phyloP scores from a whole-genome alignment of 1,139 yeast genomes.

The Meyerozyma guilliermondii region DNA sequence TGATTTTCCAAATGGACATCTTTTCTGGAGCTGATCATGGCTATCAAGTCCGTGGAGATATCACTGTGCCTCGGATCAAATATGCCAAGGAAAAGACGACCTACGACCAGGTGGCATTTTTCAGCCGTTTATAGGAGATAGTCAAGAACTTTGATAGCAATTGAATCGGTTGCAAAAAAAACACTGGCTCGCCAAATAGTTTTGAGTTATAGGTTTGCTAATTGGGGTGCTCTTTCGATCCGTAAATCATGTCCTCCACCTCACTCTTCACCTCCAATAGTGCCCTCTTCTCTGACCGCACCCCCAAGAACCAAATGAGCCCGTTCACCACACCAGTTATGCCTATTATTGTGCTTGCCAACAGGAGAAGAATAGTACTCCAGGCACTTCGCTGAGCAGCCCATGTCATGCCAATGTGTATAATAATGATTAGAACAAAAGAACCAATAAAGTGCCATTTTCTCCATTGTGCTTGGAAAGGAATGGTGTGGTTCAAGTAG shows the following conservation, averaged over 20 bases:
- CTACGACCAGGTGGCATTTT: slow-evolving; percentile 42
- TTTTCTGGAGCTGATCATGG: slow-evolving; percentile 69
- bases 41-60: slow-evolving; percentile 72
- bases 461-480: slow-evolving; percentile 63
- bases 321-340: slow-evolving; percentile 74
- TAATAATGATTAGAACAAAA: slow-evolving; percentile 41
- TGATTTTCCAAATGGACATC: slow-evolving; percentile 54
- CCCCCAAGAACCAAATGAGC: slow-evolving; percentile 71
- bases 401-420: slow-evolving; percentile 58
- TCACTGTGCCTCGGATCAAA: slow-evolving; percentile 43
- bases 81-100: slow-evolving; percentile 71
- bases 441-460: slow-evolving; percentile 60
- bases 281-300: slow-evolving; percentile 73
- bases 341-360: slow-evolving; percentile 47
- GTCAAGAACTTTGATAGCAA: too few species aligned
- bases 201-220: too few species aligned
- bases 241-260: slow-evolving; percentile 37
- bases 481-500: slow-evolving; percentile 51
- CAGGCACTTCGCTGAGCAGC: slow-evolving; percentile 52
- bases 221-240: neutral
- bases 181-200: too few species aligned
- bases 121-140: neutral
- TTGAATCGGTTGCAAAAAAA: too few species aligned
- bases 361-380: slow-evolving; percentile 54
- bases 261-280: slow-evolving; percentile 64